Percentiles rank a stretch among this genome's conserved stretches.
These are phyloP conservation scores for Pseudoturritis turrita DNA, from an alignment of 345 rosid species.

Conservation along the genomic window DNA sequence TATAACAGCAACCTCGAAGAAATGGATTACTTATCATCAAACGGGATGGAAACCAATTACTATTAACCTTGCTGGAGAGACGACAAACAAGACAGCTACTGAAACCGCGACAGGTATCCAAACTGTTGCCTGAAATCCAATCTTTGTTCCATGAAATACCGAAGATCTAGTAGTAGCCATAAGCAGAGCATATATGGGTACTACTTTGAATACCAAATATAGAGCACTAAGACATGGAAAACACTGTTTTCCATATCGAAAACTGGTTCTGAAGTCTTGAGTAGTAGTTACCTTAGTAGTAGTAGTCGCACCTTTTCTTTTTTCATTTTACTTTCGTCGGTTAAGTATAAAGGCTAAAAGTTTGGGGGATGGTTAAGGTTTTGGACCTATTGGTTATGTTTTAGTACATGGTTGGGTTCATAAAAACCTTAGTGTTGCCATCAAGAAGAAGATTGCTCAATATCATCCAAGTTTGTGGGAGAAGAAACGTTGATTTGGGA, in stretches of 20 bases:
- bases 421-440: neutral
- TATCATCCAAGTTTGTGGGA: conserved; percentile 9
- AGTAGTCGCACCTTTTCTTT: neutral
- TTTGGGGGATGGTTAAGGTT: conserved; percentile 1
- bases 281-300: neutral
- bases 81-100: conserved; percentile 22
- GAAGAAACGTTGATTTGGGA: neutral
- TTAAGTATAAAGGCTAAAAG: neutral
- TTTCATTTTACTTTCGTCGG: neutral
- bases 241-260: conserved; percentile 20
- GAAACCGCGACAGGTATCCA: conserved; percentile 22
- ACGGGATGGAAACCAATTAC: conserved; percentile 80
- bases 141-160: neutral
- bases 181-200: neutral
- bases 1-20: conserved; percentile 48
- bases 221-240: conserved; percentile 24
- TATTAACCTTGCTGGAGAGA: conserved; percentile 40
- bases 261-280: conserved; percentile 12
- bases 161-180: conserved; percentile 16
- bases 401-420: conserved; percentile 14
- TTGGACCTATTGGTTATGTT: neutral
- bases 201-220: neutral
- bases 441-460: conserved; percentile 16
- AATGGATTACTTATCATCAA: conserved; percentile 65
- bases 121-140: conserved; percentile 16